Evolutionary conservation across 2,329 filamentous ascomycete genomes (phyloP).

Genomic region (Rhinocladiella similis): DNA sequence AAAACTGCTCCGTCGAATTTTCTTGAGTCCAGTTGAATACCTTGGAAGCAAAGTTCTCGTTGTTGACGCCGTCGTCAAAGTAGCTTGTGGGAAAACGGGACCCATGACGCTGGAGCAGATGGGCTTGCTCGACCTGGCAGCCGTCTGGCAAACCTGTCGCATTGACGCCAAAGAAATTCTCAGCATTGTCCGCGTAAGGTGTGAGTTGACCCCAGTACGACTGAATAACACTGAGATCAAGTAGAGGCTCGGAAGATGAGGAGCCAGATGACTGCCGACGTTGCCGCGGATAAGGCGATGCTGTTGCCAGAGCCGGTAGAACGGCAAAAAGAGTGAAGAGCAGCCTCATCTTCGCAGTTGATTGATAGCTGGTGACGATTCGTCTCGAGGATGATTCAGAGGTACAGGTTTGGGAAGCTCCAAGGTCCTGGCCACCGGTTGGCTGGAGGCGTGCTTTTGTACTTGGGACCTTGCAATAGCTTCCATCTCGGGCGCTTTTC

Average conservation of each 20-base stretch:
- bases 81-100: constrained; percentile 52
- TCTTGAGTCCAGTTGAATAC: constrained; percentile 46
- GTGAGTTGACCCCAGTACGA: constrained; percentile 51
- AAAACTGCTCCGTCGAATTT: constrained; percentile 39
- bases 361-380: too few species aligned
- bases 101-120: constrained; percentile 56
- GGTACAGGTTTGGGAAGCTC: background rate
- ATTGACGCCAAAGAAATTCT: constrained; percentile 39
- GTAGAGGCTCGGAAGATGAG: constrained; percentile 29
- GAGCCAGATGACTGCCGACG: constrained; percentile 10
- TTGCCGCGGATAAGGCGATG: constrained; percentile 9
- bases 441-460: background rate
- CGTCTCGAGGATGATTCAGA: background rate
- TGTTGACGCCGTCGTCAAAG: constrained; percentile 51
- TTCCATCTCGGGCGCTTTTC: too few species aligned
- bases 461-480: background rate
- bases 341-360: constrained; percentile 3
- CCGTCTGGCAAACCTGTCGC: constrained; percentile 50
- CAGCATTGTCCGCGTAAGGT: constrained; percentile 49
- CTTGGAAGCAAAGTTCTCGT: constrained; percentile 52
- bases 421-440: background rate
- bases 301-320: constrained; percentile 8
- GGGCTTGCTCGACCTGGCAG: constrained; percentile 58
- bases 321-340: constrained; percentile 1
- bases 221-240: constrained; percentile 37